Percentiles rank a stretch among this genome's conserved stretches.
Evolutionary conservation across 345 rosid genomes (phyloP).

Genomic region (Odontarrhena argentea): DNA sequence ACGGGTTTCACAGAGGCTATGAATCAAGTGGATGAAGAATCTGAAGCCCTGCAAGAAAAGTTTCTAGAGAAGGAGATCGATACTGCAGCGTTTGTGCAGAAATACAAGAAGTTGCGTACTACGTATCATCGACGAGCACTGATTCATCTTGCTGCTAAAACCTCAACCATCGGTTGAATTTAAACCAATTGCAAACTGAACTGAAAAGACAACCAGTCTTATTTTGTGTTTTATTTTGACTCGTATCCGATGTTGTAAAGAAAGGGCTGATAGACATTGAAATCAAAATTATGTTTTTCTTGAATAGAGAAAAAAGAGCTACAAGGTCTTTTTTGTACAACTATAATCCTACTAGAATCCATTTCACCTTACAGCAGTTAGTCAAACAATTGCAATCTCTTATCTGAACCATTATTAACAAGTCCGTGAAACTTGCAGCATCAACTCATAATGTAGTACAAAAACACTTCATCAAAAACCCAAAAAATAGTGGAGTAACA

Average conservation of each 20-base stretch:
- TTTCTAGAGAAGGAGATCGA: constrained; percentile 74
- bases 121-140: constrained; percentile 79
- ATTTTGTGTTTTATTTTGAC: background rate
- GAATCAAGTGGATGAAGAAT: constrained; percentile 72
- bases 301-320: background rate
- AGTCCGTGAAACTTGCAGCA: too few relatives aligned
- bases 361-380: too few relatives aligned
- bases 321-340: too few relatives aligned
- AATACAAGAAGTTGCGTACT: constrained; percentile 75
- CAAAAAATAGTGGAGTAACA: too few relatives aligned
- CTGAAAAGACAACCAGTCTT: constrained; percentile 4
- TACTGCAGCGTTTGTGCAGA: constrained; percentile 60
- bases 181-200: background rate
- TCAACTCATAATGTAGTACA: too few relatives aligned
- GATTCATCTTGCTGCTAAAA: constrained; percentile 68
- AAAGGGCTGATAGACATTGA: constrained; percentile 8
- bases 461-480: too few relatives aligned
- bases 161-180: constrained; percentile 43
- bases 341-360: too few relatives aligned
- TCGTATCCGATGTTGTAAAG: constrained; percentile 11
- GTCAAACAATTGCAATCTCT: too few relatives aligned
- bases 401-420: too few relatives aligned
- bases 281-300: constrained; percentile 7
- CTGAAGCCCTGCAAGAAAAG: constrained; percentile 63
- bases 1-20: constrained; percentile 58